Evolutionary conservation across 2,329 filamentous ascomycete genomes (phyloP).

Genomic region (Gliomastix tumulicola): DNA sequence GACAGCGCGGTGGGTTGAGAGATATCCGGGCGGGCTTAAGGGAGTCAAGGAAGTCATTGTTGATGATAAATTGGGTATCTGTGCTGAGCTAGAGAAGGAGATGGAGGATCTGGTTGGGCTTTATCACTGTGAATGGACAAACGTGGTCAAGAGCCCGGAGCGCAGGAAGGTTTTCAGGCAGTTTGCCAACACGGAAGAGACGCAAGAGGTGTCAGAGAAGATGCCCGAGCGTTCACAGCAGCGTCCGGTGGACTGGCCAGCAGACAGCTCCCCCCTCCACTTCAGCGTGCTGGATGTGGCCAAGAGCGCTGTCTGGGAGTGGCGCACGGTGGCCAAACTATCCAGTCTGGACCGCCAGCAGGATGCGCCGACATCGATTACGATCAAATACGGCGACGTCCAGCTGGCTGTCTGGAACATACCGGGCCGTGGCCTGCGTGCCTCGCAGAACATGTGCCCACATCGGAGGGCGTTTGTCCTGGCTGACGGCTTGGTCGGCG

Average conservation of each 20-base stretch:
- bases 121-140: constrained; percentile 90
- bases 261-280: constrained; percentile 59
- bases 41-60: constrained; percentile 80
- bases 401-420: constrained; percentile 85
- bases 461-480: constrained; percentile 89
- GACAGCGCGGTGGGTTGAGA: constrained; percentile 83
- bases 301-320: constrained; percentile 57
- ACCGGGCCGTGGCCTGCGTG: constrained; percentile 65
- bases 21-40: constrained; percentile 72
- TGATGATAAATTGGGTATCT: constrained; percentile 80
- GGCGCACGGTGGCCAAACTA: constrained; percentile 73
- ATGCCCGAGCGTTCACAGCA: constrained; percentile 66
- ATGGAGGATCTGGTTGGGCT: constrained; percentile 79
- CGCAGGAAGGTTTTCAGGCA: constrained; percentile 67
- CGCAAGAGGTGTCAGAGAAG: constrained; percentile 60
- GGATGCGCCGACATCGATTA: constrained; percentile 62
- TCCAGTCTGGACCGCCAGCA: constrained; percentile 61
- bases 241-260: constrained; percentile 72
- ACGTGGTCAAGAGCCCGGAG: constrained; percentile 64
- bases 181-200: constrained; percentile 78
- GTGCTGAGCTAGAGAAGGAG: constrained; percentile 74
- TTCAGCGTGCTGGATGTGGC: constrained; percentile 58
- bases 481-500: constrained; percentile 76
- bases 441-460: constrained; percentile 90
- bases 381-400: constrained; percentile 80